These are phyloP conservation scores for Periconia macrospinosa DNA, from an alignment of 2,329 filamentous ascomycete species.

Conservation along the genomic window DNA sequence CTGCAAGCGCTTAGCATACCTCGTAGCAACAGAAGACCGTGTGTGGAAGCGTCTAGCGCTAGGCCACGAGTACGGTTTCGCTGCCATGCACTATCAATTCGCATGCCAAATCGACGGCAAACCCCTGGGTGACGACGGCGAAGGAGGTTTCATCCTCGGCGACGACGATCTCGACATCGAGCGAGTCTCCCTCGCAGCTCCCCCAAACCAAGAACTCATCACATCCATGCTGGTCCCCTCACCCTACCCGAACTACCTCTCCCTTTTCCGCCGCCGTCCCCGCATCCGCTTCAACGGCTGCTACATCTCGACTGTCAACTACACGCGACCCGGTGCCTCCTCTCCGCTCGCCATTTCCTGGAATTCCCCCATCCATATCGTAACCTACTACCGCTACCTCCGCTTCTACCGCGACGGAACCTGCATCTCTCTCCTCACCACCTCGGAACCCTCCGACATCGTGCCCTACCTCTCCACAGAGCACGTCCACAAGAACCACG, in stretches of 20 bases:
- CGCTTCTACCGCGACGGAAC: constrained; percentile 92
- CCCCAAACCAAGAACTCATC: constrained; percentile 17
- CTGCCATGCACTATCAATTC: constrained; percentile 80
- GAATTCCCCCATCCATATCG: constrained; percentile 83
- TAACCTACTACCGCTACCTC: constrained; percentile 97
- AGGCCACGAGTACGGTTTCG: constrained; percentile 74
- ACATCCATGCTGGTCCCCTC: constrained; percentile 40
- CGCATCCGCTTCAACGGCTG: constrained; percentile 91
- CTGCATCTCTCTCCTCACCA: constrained; percentile 77
- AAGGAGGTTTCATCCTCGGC: constrained; percentile 34
- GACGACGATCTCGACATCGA: constrained; percentile 16
- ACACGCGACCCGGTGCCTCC: constrained; percentile 78
- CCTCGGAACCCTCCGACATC: constrained; percentile 79
- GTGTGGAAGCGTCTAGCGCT: constrained; percentile 82
- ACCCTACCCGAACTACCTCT: constrained; percentile 50
- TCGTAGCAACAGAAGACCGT: constrained; percentile 79
- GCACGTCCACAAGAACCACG: constrained; percentile 56
- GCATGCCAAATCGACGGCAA: constrained; percentile 61
- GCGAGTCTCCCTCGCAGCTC: neutral
- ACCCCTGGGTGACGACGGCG: constrained; percentile 41
- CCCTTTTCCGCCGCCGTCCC: constrained; percentile 79
- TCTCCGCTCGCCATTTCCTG: constrained; percentile 73
- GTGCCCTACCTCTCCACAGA: constrained; percentile 80
- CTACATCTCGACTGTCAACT: constrained; percentile 97
- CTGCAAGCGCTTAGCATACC: constrained; percentile 83